A percentile compares a stretch with the other conserved stretches of the same genome.
Evolutionary conservation across 371 early-diverging fungal species (phyloP).

Genomic region (Syncephalastrum monosporum): DNA sequence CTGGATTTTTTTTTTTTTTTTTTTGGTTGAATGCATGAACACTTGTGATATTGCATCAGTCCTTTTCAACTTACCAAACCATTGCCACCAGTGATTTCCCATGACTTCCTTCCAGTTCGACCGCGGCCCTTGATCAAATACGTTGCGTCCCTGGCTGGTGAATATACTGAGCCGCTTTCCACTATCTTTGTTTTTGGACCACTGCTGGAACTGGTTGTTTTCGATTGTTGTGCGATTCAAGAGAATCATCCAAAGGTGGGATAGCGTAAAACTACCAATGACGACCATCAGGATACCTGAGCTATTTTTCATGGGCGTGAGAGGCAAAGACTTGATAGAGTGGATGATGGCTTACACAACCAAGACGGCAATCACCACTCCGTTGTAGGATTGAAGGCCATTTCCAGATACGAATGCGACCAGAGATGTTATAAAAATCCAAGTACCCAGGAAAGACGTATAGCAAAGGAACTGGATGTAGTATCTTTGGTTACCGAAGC

Average conservation of each 20-base stretch:
- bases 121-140: conserved; percentile 38
- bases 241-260: conserved; percentile 45
- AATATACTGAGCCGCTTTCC: conserved; percentile 18
- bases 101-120: conserved; percentile 37
- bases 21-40: too few relatives aligned
- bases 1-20: too few relatives aligned
- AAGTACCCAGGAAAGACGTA: conserved; percentile 28
- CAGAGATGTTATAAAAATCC: conserved; percentile 32
- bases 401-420: conserved; percentile 27
- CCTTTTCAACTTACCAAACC: conserved; percentile 31
- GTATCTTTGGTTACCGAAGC: conserved; percentile 51
- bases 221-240: conserved; percentile 55
- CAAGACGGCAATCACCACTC: conserved; percentile 21
- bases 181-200: conserved; percentile 18
- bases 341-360: conserved; percentile 24
- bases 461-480: conserved; percentile 54
- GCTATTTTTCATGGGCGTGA: conserved; percentile 4
- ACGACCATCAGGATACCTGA: conserved; percentile 30
- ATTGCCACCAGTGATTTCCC: conserved; percentile 23
- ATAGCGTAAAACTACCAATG: conserved; percentile 37
- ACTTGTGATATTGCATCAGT: too few relatives aligned
- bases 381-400: conserved; percentile 25
- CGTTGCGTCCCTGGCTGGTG: conserved; percentile 28
- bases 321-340: not conserved
- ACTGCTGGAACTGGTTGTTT: conserved; percentile 29